Conservation (phyloP, 129 eudicot genomes). For the Centella asiatica region DNA sequence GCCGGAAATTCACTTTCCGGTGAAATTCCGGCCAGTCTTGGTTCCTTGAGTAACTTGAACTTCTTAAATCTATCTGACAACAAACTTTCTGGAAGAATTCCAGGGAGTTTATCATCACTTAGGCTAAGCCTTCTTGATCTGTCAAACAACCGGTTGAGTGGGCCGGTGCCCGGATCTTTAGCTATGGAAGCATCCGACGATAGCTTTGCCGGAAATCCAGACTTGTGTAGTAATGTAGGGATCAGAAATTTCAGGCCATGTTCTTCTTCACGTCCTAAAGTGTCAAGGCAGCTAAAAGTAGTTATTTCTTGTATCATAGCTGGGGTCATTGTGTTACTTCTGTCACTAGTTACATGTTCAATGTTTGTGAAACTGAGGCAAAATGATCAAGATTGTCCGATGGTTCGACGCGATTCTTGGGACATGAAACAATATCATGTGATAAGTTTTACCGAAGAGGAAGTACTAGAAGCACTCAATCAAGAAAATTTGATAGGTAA, state of each 20-base stretch:
- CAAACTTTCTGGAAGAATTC: conserved; percentile 11
- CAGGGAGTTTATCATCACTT: conserved; percentile 1
- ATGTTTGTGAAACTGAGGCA: neutral
- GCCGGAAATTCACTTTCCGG: conserved; percentile 3
- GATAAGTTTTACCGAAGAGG: conserved; percentile 3
- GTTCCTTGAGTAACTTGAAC: conserved; percentile 4
- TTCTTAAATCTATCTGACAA: conserved; percentile 8
- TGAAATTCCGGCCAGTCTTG: conserved; percentile 1
- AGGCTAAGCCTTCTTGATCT: conserved; percentile 11
- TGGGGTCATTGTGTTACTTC: neutral
- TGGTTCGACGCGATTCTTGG: conserved; percentile 4
- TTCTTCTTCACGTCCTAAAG: neutral
- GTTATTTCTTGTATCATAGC: neutral
- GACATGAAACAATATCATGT: conserved; percentile 4
- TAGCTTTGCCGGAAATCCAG: conserved; percentile 3
- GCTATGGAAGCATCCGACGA: neutral
- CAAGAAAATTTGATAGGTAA: conserved; percentile 8
- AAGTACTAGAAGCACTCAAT: neutral
- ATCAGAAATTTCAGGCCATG: neutral
- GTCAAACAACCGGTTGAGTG: neutral
- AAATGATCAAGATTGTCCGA: neutral
- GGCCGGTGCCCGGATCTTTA: neutral
- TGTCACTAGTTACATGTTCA: neutral
- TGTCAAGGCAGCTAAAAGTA: neutral
- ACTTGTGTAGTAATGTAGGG: neutral